Evolutionary conservation across 805 yeast genomes (phyloP).

Genomic region (Myxozyma vanderwaltii): DNA sequence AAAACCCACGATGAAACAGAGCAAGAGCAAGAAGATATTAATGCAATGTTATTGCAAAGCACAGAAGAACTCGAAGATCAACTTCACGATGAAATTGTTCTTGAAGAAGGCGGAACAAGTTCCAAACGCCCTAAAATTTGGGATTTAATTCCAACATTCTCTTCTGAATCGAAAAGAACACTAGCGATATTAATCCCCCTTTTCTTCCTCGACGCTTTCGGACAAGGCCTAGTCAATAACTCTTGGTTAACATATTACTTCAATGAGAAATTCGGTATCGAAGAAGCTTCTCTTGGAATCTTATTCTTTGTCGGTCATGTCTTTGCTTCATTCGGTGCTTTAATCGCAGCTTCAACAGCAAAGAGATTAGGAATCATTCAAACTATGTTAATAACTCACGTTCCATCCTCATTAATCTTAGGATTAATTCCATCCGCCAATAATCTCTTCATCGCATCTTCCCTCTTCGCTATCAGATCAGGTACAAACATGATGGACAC

Average conservation of each 20-base stretch:
- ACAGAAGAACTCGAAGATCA: conserved; percentile 6
- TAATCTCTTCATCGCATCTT: conserved; percentile 49
- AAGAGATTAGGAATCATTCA: conserved; percentile 71
- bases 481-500: conserved; percentile 81
- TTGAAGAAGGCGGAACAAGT: conserved; percentile 11
- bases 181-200: conserved; percentile 38
- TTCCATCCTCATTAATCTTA: conserved; percentile 72
- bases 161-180: conserved; percentile 24
- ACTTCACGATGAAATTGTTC: conserved; percentile 9
- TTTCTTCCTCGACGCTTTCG: conserved; percentile 83
- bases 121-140: background rate
- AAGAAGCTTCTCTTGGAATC: conserved; percentile 63
- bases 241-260: conserved; percentile 88
- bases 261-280: conserved; percentile 55
- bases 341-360: conserved; percentile 74
- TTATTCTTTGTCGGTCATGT: conserved; percentile 66
- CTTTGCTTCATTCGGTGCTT: conserved; percentile 64
- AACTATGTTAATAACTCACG: conserved; percentile 71
- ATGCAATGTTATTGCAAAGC: conserved; percentile 1
- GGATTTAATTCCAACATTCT: conserved; percentile 7
- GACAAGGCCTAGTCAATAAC: conserved; percentile 67
- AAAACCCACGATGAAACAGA: conserved; percentile 16
- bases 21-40: conserved; percentile 1
- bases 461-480: conserved; percentile 56
- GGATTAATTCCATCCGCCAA: conserved; percentile 54